Base-by-base conservation (phyloP, 2,329 filamentous ascomycete genomes). In the Colletotrichum chlorophyti region DNA sequence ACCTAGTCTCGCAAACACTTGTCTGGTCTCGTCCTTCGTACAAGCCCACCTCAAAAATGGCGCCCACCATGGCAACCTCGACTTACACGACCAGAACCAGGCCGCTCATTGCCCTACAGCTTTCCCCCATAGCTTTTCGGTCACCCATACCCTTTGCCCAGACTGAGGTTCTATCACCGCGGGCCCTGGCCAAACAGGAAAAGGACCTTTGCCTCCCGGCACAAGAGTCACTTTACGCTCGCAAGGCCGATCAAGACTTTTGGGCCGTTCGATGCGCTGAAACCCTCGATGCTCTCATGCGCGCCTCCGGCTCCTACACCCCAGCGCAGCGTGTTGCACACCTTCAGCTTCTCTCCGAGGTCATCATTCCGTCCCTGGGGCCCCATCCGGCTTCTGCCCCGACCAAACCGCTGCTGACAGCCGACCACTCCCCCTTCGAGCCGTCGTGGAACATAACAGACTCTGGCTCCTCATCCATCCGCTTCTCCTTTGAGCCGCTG, bases 401-500 rank as follows among this genome's bases (percentile, higher is more conserved):
- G 14, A 58, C 58, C 3, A 57, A 45, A 35, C 49, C 61, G 6
- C 26, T 63, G 21, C 24, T 63, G 29, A 63, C 61, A 2, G 43
- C 58, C 43, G 50, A 53, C 53, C 46, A 42, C 48, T 64, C 60
- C 5, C 49, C 60, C 2, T 64, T 63, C 17, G 60, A 61, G 52
- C 55, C 57, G 24, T 52, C 49, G 5, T 58, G 60, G 55, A 61
- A 55, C 52, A 47, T 64, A 17, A 64, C 57, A 26, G 62, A 64
- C 35, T 46, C 40, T 12, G 62, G 60, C 24, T 27, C 43, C 23
- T 61, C 62, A 2, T 52, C 45, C 12, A 42, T 64, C 23, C 60
- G 62, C 15, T 64, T 63, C 32, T 49, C 52, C 19, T 64, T 64
- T 15, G 62, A 63, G 40, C 60, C 60, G 9, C 48, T 63, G 29